Base-by-base conservation (phyloP, 2,329 filamentous ascomycete genomes). In the Monosporascus sp. region DNA sequence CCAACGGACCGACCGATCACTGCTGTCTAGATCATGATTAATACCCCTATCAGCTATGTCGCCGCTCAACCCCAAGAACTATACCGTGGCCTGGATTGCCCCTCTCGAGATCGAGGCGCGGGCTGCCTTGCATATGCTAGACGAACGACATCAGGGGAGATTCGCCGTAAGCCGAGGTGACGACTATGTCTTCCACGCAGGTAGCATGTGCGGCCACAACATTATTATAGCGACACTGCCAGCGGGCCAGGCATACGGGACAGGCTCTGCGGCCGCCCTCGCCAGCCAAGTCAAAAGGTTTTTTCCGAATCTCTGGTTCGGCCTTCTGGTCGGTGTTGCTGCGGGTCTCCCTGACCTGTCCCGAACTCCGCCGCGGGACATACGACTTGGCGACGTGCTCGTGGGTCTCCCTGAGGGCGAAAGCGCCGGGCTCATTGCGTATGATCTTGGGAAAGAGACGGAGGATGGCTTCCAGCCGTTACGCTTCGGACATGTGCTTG, bases 61-160 rank as follows among this genome's bases (percentile, higher is more conserved):
- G 14, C 25, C 15, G 8, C 34, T 59, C 15, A 15, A 49, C 44
- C 55, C 57, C 15, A 34, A 57, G 39, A 47, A 57, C 6, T 73
- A 74, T 34, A 65, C 62, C 0, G 61, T 74, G 1, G 68, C 62
- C 51, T 73, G 70, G 70, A 66, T 74, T 27, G 67, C 70, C 0
- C 70, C 69, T 1, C 62, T 72, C 0, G 61, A 66, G 24, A 70
- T 74, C 7, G 69, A 74, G 55, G 68, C 67, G 5, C 57, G 48
- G 38, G 70, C 70, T 31, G 72, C 72, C 17, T 50, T 66, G 24
- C 54, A 60, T 36, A 60, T 73, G 60, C 54, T 73, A 18, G 70
- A 73, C 17, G 51, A 66, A 1, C 41, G 47, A 20, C 69, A 73
- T 39, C 1, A n/a, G 0, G 70, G 70, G 3, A 49, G 53, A 2